Base-by-base conservation (phyloP, 257 asterid genomes). In the Echites panduratus region DNA sequence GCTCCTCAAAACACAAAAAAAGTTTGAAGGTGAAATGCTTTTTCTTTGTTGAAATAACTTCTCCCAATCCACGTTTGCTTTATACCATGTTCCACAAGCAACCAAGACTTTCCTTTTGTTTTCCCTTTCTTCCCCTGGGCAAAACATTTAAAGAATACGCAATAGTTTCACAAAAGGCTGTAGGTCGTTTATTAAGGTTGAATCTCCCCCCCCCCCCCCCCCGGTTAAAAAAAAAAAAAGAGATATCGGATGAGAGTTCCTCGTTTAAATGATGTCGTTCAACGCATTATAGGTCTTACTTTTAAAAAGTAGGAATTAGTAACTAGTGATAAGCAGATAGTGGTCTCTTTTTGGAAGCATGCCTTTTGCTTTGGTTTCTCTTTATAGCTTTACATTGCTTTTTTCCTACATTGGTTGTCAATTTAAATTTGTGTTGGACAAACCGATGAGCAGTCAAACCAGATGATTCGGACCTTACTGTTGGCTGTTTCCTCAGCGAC, bases 301-400 rank as follows among this genome's bases (percentile, higher is more conserved):
- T 80, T 76, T 72, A 2, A 48, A 69, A 68, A 80, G 73, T 40
- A 61, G 24, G 66, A 45, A 76, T 72, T 72, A 67, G 43, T 19
- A 68, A 19, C 12, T 67, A 72, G 66, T 70, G 67, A 63, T 32
- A 70, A 56, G 79, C 26, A 77, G 72, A 77, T 66, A 59, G 82
- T 73, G 78, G 73, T 43, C 45, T 73, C 82, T 79, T 74, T 79
- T 72, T 62, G 70, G 78, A 75, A 79, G 77, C 77, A 70, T 77
- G 77, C 67, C 73, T 78, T 85, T 86, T 71, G 75, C 82, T 82
- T 83, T 75, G 76, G 56, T 61, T 26, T 68, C 41, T 69, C 66
- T 86, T 76, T 74, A 35, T 71, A 54, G 40, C 74, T 64, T 68
- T 75, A 59, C 68, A 66, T 78, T 78, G 41, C 72, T 75, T 81